phyloP scores from a whole-genome alignment of 2,329 filamentous ascomycete genomes.

The Hymenoscyphus repandus region DNA sequence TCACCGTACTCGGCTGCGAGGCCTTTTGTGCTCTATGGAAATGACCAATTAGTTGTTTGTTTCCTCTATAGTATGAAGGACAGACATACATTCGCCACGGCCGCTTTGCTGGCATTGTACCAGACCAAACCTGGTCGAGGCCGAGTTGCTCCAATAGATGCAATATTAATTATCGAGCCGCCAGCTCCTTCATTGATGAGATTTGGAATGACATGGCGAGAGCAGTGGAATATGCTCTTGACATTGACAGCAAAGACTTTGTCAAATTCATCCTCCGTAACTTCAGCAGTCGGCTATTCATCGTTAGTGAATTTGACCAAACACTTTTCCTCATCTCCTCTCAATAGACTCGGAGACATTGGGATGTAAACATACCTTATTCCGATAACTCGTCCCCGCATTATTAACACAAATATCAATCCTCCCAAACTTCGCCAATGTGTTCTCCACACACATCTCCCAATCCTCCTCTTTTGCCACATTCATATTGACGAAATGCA shows the following conservation, averaged over 20 bases:
- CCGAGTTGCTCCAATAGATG: constrained; percentile 57
- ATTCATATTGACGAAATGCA: constrained; percentile 40
- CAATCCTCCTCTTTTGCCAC: constrained; percentile 50
- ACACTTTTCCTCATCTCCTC: not conserved
- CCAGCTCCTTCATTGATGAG: constrained; percentile 52
- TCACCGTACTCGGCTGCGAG: constrained; percentile 70
- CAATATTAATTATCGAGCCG: constrained; percentile 60
- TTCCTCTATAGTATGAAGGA: no score
- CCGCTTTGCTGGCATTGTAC: constrained; percentile 67
- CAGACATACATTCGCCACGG: constrained; percentile 50
- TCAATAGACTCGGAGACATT: not conserved
- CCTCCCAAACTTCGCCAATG: constrained; percentile 42
- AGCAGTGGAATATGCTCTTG: constrained; percentile 56
- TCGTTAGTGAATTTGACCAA: not conserved
- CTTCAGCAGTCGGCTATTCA: constrained; percentile 49
- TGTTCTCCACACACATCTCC: constrained; percentile 42
- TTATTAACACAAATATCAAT: constrained; percentile 59
- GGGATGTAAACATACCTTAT: constrained; percentile 38
- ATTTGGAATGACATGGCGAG: constrained; percentile 54
- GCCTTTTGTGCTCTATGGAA: constrained; percentile 51
- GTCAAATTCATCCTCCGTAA: constrained; percentile 63
- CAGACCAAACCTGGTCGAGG: constrained; percentile 60
- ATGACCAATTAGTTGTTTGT: not conserved
- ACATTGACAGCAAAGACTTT: constrained; percentile 64
- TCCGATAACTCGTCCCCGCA: constrained; percentile 52